phyloP scores from a whole-genome alignment of 768 basidiomycete species.

The Phaffia tasmanica region DNA sequence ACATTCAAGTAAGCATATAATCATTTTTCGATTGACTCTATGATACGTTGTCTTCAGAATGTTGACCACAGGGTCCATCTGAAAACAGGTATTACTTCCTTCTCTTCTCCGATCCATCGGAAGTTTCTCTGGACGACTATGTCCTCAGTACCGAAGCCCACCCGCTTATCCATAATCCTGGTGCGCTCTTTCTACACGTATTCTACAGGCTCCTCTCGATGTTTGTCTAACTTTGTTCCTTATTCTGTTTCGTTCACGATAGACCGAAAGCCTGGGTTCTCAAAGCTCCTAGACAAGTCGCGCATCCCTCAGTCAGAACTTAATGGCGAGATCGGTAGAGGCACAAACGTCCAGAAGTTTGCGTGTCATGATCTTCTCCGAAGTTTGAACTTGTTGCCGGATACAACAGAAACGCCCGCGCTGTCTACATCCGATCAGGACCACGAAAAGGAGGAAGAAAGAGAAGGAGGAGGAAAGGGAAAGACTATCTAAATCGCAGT shows the following conservation, averaged over 20 bases:
- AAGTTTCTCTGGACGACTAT: conserved; percentile 16
- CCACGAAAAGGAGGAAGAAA: not conserved
- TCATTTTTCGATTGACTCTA: not conserved
- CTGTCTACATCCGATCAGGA: not conserved
- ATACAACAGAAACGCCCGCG: not conserved
- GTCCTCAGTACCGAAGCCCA: conserved; percentile 14
- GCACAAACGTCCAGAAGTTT: conserved; percentile 17
- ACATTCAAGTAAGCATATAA: conserved; percentile 15
- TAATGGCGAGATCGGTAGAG: conserved; percentile 1
- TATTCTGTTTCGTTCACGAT: too few species aligned
- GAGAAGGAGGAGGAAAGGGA: not conserved
- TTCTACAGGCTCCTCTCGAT: too few species aligned
- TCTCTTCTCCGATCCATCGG: not conserved
- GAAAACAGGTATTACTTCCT: conserved; percentile 4
- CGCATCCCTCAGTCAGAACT: not conserved
- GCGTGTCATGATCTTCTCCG: not conserved
- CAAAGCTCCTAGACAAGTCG: conserved; percentile 3
- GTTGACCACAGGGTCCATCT: not conserved
- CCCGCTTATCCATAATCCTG: conserved; percentile 7
- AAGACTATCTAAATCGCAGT: not conserved
- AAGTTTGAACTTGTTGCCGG: not conserved
- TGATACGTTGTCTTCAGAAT: too few species aligned
- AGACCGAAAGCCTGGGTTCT: conserved; percentile 5
- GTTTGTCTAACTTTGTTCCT: too few species aligned
- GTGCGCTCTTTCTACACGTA: too few species aligned